Evolutionary conservation across 2,329 filamentous ascomycete genomes (phyloP).

Genomic region (Herpotrichia juniperi): DNA sequence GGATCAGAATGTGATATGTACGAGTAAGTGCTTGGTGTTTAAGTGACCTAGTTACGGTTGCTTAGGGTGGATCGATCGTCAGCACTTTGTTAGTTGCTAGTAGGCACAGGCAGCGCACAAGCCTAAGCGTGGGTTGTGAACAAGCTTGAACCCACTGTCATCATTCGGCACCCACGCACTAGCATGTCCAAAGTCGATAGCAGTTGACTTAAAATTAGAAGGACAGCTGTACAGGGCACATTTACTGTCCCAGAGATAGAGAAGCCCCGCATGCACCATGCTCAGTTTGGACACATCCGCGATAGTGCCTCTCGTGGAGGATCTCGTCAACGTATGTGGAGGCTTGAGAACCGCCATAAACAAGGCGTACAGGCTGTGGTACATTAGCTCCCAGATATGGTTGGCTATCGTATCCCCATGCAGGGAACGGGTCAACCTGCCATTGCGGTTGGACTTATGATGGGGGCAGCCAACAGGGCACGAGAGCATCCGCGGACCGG

Average conservation of each 20-base stretch:
- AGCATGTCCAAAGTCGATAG: constrained; percentile 3
- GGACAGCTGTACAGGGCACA: constrained; percentile 7
- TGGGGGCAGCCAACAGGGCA: constrained; percentile 8
- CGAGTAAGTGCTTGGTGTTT: background rate
- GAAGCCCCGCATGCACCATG: constrained; percentile 6
- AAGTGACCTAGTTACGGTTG: constrained; percentile 7
- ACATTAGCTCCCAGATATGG: constrained; percentile 7
- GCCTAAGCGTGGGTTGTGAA: constrained; percentile 16
- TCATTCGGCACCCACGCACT: constrained; percentile 11
- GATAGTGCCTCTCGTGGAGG: constrained; percentile 1
- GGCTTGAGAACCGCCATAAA: constrained; percentile 8
- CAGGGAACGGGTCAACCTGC: constrained; percentile 11
- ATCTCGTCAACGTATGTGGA: constrained; percentile 8
- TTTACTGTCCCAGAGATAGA: constrained; percentile 3
- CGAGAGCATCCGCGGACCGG: constrained; percentile 5
- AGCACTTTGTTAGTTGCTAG: constrained; percentile 16
- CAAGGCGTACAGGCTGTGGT: constrained; percentile 12
- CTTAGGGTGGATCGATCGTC: constrained; percentile 15
- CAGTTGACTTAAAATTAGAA: constrained; percentile 10
- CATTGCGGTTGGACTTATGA: constrained; percentile 9
- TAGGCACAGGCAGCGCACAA: constrained; percentile 15
- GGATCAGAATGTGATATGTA: constrained; percentile 17
- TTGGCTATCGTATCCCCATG: constrained; percentile 15
- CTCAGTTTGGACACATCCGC: background rate
- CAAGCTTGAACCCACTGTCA: constrained; percentile 16